Evolutionary conservation across 1,284 basidiomycete genomes (phyloP).

Genomic region (Moniliella sp.): DNA sequence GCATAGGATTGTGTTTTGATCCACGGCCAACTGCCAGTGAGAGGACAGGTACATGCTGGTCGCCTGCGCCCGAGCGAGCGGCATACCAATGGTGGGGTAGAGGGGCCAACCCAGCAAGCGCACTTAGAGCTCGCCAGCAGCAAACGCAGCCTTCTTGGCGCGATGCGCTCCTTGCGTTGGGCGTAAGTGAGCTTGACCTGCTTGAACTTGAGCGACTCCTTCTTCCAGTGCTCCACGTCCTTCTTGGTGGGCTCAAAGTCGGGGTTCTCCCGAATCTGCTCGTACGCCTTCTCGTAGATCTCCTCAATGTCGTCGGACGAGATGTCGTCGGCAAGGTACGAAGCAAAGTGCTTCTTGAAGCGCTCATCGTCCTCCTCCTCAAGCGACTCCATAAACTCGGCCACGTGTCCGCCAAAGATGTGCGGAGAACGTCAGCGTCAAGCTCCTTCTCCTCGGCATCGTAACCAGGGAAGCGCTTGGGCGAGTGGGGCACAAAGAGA

Average conservation of each 20-base stretch:
- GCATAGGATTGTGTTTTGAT: too few relatives aligned
- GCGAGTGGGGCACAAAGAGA: slow-evolving; percentile 89
- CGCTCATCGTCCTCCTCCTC: slow-evolving; percentile 99
- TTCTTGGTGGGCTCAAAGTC: slow-evolving; percentile 76
- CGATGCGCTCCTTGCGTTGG: slow-evolving; percentile 38
- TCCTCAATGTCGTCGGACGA: slow-evolving; percentile 95
- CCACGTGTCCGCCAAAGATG: slow-evolving; percentile 90
- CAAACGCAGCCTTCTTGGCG: slow-evolving; percentile 26
- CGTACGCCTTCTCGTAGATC: slow-evolving; percentile 58
- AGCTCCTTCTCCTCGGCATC: slow-evolving; percentile 85
- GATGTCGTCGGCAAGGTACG: slow-evolving; percentile 81
- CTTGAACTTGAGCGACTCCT: slow-evolving; percentile 59
- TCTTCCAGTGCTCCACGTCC: slow-evolving; percentile 63
- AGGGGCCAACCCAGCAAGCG: too few relatives aligned
- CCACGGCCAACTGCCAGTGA: too few relatives aligned
- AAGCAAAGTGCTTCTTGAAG: slow-evolving; percentile 94
- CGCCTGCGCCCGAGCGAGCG: too few relatives aligned
- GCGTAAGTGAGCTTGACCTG: slow-evolving; percentile 51
- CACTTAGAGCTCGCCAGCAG: too few relatives aligned
- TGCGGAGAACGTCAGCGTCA: slow-evolving; percentile 81
- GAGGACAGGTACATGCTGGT: too few relatives aligned
- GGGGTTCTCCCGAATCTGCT: slow-evolving; percentile 82
- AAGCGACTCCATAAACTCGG: slow-evolving; percentile 97
- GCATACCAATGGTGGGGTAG: too few relatives aligned
- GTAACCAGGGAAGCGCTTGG: slow-evolving; percentile 94